Evolutionary conservation across 768 basidiomycete genomes (phyloP), one percentile per base, ranked within the genome.

Genomic region (Epithele typhae): DNA sequence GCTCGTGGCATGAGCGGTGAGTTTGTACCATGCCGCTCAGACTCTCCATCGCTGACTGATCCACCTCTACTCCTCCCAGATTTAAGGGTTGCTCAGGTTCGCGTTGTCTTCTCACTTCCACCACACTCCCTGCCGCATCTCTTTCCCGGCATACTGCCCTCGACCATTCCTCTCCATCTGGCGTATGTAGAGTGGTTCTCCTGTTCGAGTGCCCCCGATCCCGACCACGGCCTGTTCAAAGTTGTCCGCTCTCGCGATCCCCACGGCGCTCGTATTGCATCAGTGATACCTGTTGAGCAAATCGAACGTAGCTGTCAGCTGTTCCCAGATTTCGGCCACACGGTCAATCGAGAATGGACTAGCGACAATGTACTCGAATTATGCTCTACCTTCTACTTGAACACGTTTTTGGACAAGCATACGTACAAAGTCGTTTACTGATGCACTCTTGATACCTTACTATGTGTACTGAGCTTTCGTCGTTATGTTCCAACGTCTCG

Each of bases 161-260:
- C 57, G 5, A n/a, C 43, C 3, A 17, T 11, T 18, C 48, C 41
- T 18, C 17, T 25, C 27, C 55, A 64, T 51, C 47, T 68, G 1
- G 65, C 59, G 0, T 66, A 63, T 48, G 55, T 68, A 1, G 62
- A 64, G 43, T 64, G 62, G 62, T 67, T 64, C 41, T 37, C 52
- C 9, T 59, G 61, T 38, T 25, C 53, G 10, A 17, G 14, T 6
- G 14, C 25, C 4, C 48, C 59, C 14, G 52, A 63, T n/a, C 43
- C 32, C 1, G 44, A 60, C 34, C 57, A 57, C 25, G 39, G 44
- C 6, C 17, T 71, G 35, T 68, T 60, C 45, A 59, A 57, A 38
- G 42, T 71, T 9, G 35, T 40, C 3, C 46, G 46, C 11, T 36
- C 34, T 1, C 11, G 9, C n/a, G n/a, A n/a, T 46, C 50, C 5